Evolutionary conservation across 2,329 filamentous ascomycete species (phyloP), one percentile per base, ranked within the genome.

Genomic region (Ophiostoma himal-ulmi): DNA sequence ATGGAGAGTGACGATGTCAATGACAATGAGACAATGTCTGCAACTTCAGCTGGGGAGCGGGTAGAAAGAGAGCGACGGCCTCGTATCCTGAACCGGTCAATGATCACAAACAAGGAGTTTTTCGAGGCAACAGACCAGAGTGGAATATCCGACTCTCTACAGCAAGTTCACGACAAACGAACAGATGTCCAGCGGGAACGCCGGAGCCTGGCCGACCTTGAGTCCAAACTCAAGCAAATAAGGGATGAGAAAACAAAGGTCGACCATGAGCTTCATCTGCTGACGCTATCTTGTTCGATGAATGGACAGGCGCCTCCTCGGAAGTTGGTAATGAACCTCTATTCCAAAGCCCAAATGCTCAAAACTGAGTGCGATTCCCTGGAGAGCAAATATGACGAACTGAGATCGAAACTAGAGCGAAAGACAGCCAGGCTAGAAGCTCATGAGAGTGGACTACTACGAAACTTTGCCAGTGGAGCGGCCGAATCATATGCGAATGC

Each of bases 331-430:
- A 20, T 64, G 17, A 4, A 37, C 13, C 60, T 64, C 30, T 36
- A 37, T 37, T 20, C 13, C 34, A 64, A n/a, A 11, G 60, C 67
- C 2, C 67, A 70, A n/a, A 30, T 11, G 1, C 62, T 70, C 7
- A 37, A 70, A 4, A 57, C 54, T n/a, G 54, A 68, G 20, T 71
- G 69, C 48, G 57, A 69, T 22, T 52, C 37, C 0, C 48, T 81
- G 52, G 76, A 79, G 36, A 75, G 80, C 48, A 78, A 81, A 62
- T 77, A 77, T 4, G 75, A 78, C 39, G 75, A 71, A 7, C 72
- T 81, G 20, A 68, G 69, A 22, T 39, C 68, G 8, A 57, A 60
- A 30, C 68, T 69, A 14, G 67, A 73, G 30, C 60, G 34, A 10
- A 37, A 64, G 26, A 20, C 30, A 13, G 22, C 34, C 17, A 36